phyloP scores from a whole-genome alignment of 495 filamentous ascomycete genomes.

The Aspergillus baeticus region DNA sequence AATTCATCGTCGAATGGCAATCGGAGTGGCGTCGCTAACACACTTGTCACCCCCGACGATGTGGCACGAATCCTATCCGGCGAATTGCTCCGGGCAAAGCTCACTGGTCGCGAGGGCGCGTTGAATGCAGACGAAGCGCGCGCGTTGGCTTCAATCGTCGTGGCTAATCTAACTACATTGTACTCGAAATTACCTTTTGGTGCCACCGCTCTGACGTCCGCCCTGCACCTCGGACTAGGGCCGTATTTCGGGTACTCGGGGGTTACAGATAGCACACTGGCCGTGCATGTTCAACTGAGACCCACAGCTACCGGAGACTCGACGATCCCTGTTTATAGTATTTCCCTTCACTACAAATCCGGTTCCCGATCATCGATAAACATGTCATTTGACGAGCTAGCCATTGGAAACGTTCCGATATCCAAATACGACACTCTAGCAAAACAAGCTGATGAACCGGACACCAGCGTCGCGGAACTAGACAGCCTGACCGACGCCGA shows the following conservation, averaged over 20 bases:
- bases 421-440: conserved; percentile 11
- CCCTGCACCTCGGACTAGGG: conserved; percentile 40
- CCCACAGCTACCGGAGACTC: not conserved
- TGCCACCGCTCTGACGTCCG: conserved; percentile 24
- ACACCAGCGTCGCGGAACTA: conserved; percentile 21
- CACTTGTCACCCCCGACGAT: conserved; percentile 34
- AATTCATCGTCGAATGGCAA: conserved; percentile 8
- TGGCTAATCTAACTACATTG: conserved; percentile 29
- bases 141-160: conserved; percentile 31
- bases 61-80: conserved; percentile 33
- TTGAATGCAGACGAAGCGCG: conserved; percentile 34
- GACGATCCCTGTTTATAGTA: conserved; percentile 21
- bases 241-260: conserved; percentile 36
- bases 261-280: conserved; percentile 21
- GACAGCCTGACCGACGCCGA: conserved; percentile 30
- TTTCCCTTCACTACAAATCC: conserved; percentile 33
- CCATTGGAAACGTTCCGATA: conserved; percentile 12
- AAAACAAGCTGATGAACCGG: conserved; percentile 5
- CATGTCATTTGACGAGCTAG: conserved; percentile 28
- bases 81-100: conserved; percentile 31
- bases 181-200: conserved; percentile 30
- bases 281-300: conserved; percentile 23
- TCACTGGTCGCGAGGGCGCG: conserved; percentile 28
- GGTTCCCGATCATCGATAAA: conserved; percentile 30
- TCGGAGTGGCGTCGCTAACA: conserved; percentile 7